Percentiles rank a stretch among this genome's conserved stretches.
Evolutionary conservation across 192 early-diverging fungal genomes (phyloP).

Genomic region (Phycomyces nitens): DNA sequence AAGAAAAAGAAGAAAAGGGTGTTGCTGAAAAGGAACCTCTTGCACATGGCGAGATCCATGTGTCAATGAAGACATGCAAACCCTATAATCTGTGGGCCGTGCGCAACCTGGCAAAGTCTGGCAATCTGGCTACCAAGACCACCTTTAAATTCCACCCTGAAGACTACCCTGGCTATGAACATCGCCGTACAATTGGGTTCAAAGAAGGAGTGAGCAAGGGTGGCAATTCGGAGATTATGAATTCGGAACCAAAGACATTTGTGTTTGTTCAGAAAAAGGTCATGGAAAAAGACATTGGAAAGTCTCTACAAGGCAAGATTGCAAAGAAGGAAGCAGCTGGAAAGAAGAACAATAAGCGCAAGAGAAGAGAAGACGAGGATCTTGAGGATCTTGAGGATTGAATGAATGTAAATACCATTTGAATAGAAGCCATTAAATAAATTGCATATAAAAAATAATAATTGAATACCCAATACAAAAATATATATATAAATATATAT

Average conservation of each 20-base stretch:
- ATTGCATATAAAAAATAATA: background rate
- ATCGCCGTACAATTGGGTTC: slow-evolving; percentile 94
- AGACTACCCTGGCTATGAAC: slow-evolving; percentile 82
- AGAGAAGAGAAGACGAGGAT: slow-evolving; percentile 3
- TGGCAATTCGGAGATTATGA: slow-evolving; percentile 76
- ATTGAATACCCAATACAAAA: too few species aligned
- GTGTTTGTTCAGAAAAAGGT: slow-evolving; percentile 60
- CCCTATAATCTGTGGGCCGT: slow-evolving; percentile 92
- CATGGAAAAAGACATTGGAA: slow-evolving; percentile 41
- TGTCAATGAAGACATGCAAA: slow-evolving; percentile 78
- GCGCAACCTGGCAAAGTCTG: slow-evolving; percentile 69
- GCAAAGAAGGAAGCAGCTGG: slow-evolving; percentile 10
- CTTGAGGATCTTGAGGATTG: background rate
- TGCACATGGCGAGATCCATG: slow-evolving; percentile 62
- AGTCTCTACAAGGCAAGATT: slow-evolving; percentile 17
- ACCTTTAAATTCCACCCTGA: slow-evolving; percentile 62
- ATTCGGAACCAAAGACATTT: slow-evolving; percentile 63
- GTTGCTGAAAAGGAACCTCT: background rate
- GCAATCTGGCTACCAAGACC: slow-evolving; percentile 48
- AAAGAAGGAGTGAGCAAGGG: slow-evolving; percentile 71
- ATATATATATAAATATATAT: too few species aligned
- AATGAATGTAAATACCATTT: background rate
- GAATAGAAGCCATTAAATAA: background rate
- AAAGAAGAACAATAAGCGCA: slow-evolving; percentile 5
- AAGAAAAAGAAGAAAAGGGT: slow-evolving; percentile 1